Evolutionary conservation across 805 yeast species (phyloP), one percentile per base, ranked within the genome.

Genomic region (Torulaspora franciscae): DNA sequence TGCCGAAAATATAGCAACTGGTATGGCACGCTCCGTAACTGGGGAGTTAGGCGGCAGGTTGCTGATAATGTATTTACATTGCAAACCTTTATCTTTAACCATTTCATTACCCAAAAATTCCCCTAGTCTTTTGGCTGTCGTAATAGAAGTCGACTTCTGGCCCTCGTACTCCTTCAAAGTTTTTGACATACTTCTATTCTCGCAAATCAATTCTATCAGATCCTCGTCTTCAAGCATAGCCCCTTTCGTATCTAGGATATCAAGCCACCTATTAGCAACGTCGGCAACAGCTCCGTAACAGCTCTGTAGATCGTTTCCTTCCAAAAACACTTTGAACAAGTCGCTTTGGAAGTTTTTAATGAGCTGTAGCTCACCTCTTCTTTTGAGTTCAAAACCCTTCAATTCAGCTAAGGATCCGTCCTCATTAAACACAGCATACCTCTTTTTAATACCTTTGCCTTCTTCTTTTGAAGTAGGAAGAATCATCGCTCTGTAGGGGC

Each of bases 401-500:
- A 93, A 72, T 66, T 93, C 99, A 0, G 98, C 99, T 30, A 93
- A 64, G 0, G 95, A 72, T 1, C 98, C 98, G 64, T 95, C 97
- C 45, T 84, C 80, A 61, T 93, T 93, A 69, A 93, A 93, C 4
- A 93, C 99, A 1, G 99, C 99, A 59, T 93, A 93, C 57, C 99
- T 77, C 58, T 93, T 93, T 64, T 93, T 93, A 59, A 93, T 74
- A 53, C 96, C 96, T 66, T 90, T 90, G 37, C 96, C 98, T 72
- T 95, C 98, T 62, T 93, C 99, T 52, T 88, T 87, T 0, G 98
- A 91, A 0, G 98, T 89, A 4, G 99, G 99, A 41, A 93, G 73
- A 46, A 93, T 79, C 99, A 93, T 93, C 0, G 99, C 99, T 57
- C 81, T 85, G 62, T 93, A 93, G 1, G 99, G 99, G 8, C 99